Conservation (phyloP, 768 basidiomycete genomes). For the Lentinula detonsa region DNA sequence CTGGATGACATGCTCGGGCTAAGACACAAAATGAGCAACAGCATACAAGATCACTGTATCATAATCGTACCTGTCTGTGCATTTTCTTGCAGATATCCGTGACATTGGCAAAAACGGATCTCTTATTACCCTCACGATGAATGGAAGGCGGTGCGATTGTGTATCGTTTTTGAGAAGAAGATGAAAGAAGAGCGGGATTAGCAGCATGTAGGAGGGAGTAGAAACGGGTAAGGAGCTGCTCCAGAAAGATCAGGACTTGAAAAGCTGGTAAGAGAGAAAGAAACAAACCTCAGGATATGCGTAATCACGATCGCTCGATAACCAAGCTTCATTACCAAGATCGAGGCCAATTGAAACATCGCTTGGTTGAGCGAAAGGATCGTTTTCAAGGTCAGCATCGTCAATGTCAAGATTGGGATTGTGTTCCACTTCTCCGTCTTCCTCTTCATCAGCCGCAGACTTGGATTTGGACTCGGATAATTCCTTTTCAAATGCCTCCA, state of each 20-base stretch:
- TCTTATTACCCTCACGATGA: slow-evolving; percentile 94
- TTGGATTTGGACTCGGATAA: slow-evolving; percentile 68
- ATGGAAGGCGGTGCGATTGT: slow-evolving; percentile 96
- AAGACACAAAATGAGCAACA: slow-evolving; percentile 9
- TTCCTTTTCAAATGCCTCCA: slow-evolving; percentile 95
- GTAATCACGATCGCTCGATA: slow-evolving; percentile 90
- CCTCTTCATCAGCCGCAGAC: slow-evolving; percentile 45
- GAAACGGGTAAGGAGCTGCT: slow-evolving; percentile 89
- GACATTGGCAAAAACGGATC: slow-evolving; percentile 94
- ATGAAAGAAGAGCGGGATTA: slow-evolving; percentile 83
- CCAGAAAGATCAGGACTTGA: background rate
- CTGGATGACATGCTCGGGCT: slow-evolving; percentile 96
- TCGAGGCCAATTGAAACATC: slow-evolving; percentile 59
- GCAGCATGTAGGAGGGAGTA: slow-evolving; percentile 88
- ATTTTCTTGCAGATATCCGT: slow-evolving; percentile 97
- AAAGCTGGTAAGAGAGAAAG: background rate
- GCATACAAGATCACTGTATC: background rate
- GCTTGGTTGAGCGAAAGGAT: slow-evolving; percentile 62
- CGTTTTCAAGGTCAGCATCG: slow-evolving; percentile 83
- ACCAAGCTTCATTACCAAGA: slow-evolving; percentile 82
- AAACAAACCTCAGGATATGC: slow-evolving; percentile 84
- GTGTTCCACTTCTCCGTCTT: slow-evolving; percentile 47
- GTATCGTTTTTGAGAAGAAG: slow-evolving; percentile 86
- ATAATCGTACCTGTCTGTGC: slow-evolving; percentile 67
- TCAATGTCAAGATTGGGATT: slow-evolving; percentile 66